Conservation (phyloP, 2,329 filamentous ascomycete species). For the Pyrenochaeta sp. region DNA sequence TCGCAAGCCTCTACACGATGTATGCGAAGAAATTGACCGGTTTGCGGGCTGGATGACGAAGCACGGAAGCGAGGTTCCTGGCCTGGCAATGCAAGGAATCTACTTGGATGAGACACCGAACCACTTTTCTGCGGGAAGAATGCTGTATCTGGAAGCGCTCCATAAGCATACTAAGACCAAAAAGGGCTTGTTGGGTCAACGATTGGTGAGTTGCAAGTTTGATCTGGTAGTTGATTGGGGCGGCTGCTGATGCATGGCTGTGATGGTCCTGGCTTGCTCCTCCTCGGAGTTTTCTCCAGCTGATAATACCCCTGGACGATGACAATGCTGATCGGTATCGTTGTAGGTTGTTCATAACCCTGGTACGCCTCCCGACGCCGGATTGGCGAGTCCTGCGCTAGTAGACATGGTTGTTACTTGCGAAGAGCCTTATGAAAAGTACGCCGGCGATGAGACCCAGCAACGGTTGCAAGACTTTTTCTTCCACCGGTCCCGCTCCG, state of each 20-base stretch:
- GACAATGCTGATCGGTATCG: too few relatives aligned
- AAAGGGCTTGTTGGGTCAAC: slow-evolving; percentile 10
- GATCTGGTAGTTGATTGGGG: not conserved
- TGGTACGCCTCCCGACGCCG: slow-evolving; percentile 8
- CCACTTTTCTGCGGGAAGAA: slow-evolving; percentile 4
- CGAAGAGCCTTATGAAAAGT: slow-evolving; percentile 9
- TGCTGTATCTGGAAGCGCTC: slow-evolving; percentile 8
- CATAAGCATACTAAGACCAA: slow-evolving; percentile 6
- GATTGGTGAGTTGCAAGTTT: slow-evolving; percentile 9
- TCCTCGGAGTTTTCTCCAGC: too few relatives aligned
- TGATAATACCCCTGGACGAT: too few relatives aligned
- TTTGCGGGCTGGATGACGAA: slow-evolving; percentile 53
- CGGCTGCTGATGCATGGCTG: too few relatives aligned
- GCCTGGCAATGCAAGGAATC: slow-evolving; percentile 56
- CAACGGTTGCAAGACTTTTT: slow-evolving; percentile 1
- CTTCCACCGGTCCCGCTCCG: slow-evolving; percentile 1
- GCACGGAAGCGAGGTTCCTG: slow-evolving; percentile 33
- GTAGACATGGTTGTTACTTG: slow-evolving; percentile 6
- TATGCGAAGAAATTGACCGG: slow-evolving; percentile 50
- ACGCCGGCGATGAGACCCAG: slow-evolving; percentile 1
- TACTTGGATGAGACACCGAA: slow-evolving; percentile 59
- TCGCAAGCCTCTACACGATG: slow-evolving; percentile 14
- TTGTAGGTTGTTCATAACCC: slow-evolving; percentile 13
- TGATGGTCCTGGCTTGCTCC: too few relatives aligned
- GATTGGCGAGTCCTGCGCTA: slow-evolving; percentile 2